These are phyloP conservation scores for Aspergillus sp. DNA, from an alignment of 2,329 filamentous ascomycete genomes.

Conservation along the genomic window DNA sequence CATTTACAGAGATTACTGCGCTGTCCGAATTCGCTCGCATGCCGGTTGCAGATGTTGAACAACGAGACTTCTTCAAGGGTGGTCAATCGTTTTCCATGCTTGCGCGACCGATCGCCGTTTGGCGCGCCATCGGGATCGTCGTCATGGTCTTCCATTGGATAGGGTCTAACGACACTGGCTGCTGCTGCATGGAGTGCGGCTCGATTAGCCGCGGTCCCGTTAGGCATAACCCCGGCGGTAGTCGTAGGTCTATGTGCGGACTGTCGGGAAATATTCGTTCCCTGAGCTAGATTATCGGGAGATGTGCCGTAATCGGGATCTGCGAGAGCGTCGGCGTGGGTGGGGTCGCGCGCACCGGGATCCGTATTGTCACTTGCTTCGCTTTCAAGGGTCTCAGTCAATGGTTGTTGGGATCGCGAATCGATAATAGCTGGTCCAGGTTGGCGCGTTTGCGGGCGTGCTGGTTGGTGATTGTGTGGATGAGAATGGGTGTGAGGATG, in stretches of 20 bases:
- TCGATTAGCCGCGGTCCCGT: neutral
- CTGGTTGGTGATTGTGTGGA: neutral
- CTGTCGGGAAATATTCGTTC: neutral
- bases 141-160: neutral
- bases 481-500: neutral
- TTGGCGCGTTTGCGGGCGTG: conserved; percentile 8
- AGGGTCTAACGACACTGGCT: neutral
- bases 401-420: neutral
- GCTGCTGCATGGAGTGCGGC: neutral
- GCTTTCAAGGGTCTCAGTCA: neutral
- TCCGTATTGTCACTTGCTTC: conserved; percentile 3
- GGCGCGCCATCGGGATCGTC: neutral
- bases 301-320: neutral
- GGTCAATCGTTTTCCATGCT: conserved; percentile 43
- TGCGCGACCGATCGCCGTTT: conserved; percentile 26
- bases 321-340: neutral
- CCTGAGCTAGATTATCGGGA: neutral
- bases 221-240: neutral
- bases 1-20: conserved; percentile 47
- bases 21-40: conserved; percentile 40
- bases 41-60: conserved; percentile 44
- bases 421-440: neutral
- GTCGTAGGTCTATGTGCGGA: neutral
- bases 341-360: neutral
- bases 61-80: conserved; percentile 44